A percentile compares a stretch with the other conserved stretches of the same genome.
Conservation (phyloP, 2,329 filamentous ascomycete genomes). For the Akanthomyces dipterigenus region DNA sequence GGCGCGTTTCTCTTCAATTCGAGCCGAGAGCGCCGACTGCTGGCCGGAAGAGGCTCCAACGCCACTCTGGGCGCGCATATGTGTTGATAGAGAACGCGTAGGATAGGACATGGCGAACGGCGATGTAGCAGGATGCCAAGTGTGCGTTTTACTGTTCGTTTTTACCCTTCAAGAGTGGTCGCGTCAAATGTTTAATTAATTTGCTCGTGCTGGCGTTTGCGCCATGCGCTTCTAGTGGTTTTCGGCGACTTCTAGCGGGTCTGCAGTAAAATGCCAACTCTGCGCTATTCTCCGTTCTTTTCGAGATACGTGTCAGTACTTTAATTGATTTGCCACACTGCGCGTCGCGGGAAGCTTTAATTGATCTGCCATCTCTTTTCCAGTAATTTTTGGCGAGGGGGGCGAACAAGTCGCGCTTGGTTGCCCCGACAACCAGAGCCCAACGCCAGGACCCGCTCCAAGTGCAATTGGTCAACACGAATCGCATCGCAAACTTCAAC, state of each 20-base stretch:
- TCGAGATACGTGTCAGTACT: too few species aligned
- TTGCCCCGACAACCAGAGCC: conserved; percentile 5
- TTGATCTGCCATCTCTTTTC: too few species aligned
- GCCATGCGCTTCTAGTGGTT: background rate
- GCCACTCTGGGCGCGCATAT: conserved; percentile 57
- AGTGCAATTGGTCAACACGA: conserved; percentile 5
- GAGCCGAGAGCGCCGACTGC: conserved; percentile 63
- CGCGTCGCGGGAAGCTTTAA: too few species aligned
- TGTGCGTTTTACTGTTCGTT: background rate
- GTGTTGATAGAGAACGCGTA: conserved; percentile 53
- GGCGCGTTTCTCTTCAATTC: conserved; percentile 79
- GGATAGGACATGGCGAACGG: conserved; percentile 46
- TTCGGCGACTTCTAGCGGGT: background rate
- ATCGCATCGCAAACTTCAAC: background rate
- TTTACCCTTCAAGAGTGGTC: background rate
- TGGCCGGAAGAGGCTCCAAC: conserved; percentile 47
- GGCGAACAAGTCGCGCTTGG: too few species aligned
- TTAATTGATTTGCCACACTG: too few species aligned
- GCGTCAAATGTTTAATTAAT: conserved; percentile 3
- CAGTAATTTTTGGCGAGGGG: too few species aligned
- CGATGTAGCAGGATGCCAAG: background rate
- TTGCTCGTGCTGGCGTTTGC: background rate
- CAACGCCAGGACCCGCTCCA: conserved; percentile 1
- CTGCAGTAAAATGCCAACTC: background rate
- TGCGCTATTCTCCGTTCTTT: too few species aligned